Conservation (phyloP, 2,329 filamentous ascomycete genomes). For the Didymella sp. region DNA sequence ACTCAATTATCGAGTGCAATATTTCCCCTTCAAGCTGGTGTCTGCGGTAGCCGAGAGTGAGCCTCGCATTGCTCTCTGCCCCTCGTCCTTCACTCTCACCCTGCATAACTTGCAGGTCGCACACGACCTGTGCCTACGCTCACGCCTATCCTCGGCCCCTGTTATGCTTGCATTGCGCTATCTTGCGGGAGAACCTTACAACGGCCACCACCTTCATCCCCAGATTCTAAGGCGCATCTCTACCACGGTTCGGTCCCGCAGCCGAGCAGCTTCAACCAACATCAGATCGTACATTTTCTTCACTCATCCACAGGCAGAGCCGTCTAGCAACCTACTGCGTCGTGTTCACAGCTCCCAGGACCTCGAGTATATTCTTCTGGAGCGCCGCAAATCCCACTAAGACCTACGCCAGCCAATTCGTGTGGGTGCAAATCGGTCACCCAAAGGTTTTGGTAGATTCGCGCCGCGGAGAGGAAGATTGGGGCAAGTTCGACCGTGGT, state of each 20-base stretch:
- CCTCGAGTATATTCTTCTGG: conserved; percentile 10
- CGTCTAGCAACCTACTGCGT: neutral
- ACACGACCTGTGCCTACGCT: conserved; percentile 10
- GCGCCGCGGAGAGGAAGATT: conserved; percentile 3
- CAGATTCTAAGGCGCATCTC: conserved; percentile 15
- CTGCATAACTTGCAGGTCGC: conserved; percentile 20
- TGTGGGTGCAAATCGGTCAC: neutral
- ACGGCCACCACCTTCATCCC: conserved; percentile 26
- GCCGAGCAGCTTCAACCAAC: conserved; percentile 17
- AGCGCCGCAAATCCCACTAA: conserved; percentile 6
- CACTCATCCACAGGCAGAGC: neutral
- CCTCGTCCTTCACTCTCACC: conserved; percentile 22
- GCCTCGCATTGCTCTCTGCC: conserved; percentile 16
- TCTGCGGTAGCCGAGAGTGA: conserved; percentile 22
- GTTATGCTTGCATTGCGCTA: conserved; percentile 26
- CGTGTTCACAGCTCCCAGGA: neutral
- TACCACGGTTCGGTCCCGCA: conserved; percentile 32
- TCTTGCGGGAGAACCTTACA: conserved; percentile 16
- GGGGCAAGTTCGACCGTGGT: conserved; percentile 8
- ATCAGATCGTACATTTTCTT: neutral
- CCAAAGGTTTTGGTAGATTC: conserved; percentile 1
- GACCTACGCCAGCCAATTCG: conserved; percentile 9
- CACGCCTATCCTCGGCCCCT: conserved; percentile 20
- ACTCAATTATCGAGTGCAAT: conserved; percentile 25
- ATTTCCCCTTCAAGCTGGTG: conserved; percentile 24